phyloP scores from a whole-genome alignment of 768 basidiomycete genomes.

The Nidularia sp. region DNA sequence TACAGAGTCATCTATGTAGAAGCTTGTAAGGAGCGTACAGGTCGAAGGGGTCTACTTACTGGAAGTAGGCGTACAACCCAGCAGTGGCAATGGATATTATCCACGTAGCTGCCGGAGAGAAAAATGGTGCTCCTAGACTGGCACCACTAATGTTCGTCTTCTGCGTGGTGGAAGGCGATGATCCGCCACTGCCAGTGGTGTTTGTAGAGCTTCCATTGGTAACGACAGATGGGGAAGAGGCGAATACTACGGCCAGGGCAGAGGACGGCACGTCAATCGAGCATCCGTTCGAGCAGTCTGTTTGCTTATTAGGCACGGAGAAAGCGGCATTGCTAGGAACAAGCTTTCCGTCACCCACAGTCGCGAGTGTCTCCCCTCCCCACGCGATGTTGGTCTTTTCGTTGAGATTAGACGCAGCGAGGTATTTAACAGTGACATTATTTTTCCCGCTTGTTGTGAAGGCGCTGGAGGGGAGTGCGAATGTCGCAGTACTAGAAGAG shows the following conservation, averaged over 20 bases:
- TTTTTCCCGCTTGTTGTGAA: slow-evolving; percentile 16
- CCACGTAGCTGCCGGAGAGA: too few species aligned
- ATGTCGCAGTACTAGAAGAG: slow-evolving; percentile 26
- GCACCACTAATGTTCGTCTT: too few species aligned
- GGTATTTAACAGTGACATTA: slow-evolving; percentile 39
- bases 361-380: slow-evolving; percentile 50
- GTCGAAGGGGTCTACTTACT: too few species aligned
- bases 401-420: slow-evolving; percentile 38
- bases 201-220: too few species aligned
- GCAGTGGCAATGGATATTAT: too few species aligned
- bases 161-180: too few species aligned
- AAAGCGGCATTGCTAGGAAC: slow-evolving; percentile 24
- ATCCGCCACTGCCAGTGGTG: too few species aligned
- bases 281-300: slow-evolving; percentile 41
- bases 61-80: too few species aligned
- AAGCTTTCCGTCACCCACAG: slow-evolving; percentile 34
- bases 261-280: slow-evolving; percentile 42
- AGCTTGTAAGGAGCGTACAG: too few species aligned
- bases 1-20: too few species aligned
- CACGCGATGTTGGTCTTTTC: slow-evolving; percentile 57
- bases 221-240: slow-evolving; percentile 7
- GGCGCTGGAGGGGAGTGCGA: slow-evolving; percentile 30
- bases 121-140: too few species aligned
- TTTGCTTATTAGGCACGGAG: slow-evolving; percentile 27
- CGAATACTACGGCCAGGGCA: slow-evolving; percentile 45